These are phyloP conservation scores for Scheffersomyces insectosa DNA, from an alignment of 1,139 yeast species.

Conservation along the genomic window DNA sequence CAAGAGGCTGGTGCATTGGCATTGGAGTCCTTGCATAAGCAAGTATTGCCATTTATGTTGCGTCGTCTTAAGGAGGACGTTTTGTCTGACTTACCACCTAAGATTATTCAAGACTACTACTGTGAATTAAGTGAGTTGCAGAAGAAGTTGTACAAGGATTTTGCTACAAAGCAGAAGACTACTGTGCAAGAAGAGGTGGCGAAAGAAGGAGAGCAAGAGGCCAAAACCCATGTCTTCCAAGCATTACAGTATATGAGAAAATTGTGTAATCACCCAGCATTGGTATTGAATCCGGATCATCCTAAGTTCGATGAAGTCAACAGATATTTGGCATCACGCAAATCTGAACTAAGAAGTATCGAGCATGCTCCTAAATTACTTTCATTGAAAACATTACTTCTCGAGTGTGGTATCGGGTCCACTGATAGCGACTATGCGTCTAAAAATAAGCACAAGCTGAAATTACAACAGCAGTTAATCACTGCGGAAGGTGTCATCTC, in stretches of 20 bases:
- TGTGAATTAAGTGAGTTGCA: slow-evolving; percentile 94
- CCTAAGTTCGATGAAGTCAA: slow-evolving; percentile 76
- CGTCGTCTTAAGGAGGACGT: slow-evolving; percentile 97
- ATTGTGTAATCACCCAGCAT: slow-evolving; percentile 93
- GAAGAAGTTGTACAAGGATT: slow-evolving; percentile 82
- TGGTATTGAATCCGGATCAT: slow-evolving; percentile 82
- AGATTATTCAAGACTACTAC: slow-evolving; percentile 96
- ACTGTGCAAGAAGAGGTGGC: slow-evolving; percentile 67
- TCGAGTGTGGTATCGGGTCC: slow-evolving; percentile 93
- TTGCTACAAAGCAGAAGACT: slow-evolving; percentile 83
- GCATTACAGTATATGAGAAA: slow-evolving; percentile 97
- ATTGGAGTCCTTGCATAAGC: slow-evolving; percentile 92
- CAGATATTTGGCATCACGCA: slow-evolving; percentile 56
- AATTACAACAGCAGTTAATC: slow-evolving; percentile 35
- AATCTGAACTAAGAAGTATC: slow-evolving; percentile 66
- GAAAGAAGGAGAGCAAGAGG: slow-evolving; percentile 42
- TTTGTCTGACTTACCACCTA: slow-evolving; percentile 93
- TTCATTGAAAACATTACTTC: slow-evolving; percentile 76
- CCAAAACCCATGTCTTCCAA: slow-evolving; percentile 93
- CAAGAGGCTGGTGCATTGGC: slow-evolving; percentile 98
- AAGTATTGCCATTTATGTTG: slow-evolving; percentile 92
- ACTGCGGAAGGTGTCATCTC: slow-evolving; percentile 76
- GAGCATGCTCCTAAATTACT: slow-evolving; percentile 87
- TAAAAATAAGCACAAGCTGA: slow-evolving; percentile 27
- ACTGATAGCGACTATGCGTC: slow-evolving; percentile 46